Conservation (phyloP, 768 basidiomycete species). For the Mycena kentingensis region DNA sequence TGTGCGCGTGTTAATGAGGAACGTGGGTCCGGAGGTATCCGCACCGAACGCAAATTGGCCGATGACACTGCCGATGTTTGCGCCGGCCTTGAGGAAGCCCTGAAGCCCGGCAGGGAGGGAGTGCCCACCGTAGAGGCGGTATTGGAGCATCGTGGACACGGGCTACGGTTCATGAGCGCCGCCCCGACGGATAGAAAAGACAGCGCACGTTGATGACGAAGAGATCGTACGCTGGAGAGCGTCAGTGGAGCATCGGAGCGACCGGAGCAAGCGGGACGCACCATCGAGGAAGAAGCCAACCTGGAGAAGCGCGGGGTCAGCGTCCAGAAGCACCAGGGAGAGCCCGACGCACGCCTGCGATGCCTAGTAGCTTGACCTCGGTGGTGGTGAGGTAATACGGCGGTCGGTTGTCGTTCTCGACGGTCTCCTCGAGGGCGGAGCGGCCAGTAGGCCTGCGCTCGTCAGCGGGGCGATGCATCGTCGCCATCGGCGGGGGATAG, state of each 20-base stretch:
- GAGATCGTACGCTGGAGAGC: conserved; percentile 59
- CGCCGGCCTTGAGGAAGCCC: conserved; percentile 64
- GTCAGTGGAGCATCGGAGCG: neutral
- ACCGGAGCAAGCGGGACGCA: conserved; percentile 32
- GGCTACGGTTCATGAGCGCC: conserved; percentile 40
- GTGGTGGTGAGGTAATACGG: conserved; percentile 23
- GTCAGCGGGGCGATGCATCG: too few relatives aligned
- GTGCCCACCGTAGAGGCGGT: conserved; percentile 56
- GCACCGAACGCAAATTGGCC: conserved; percentile 66
- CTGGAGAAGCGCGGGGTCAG: conserved; percentile 30
- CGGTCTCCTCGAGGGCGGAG: conserved; percentile 1
- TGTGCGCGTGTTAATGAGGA: neutral
- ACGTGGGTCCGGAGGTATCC: neutral
- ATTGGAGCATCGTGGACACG: conserved; percentile 68
- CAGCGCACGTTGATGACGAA: conserved; percentile 66
- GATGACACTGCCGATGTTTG: conserved; percentile 74
- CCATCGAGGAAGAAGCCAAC: conserved; percentile 76
- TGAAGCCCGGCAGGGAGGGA: conserved; percentile 55
- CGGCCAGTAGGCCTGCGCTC: too few relatives aligned
- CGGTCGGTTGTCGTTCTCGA: conserved; percentile 12
- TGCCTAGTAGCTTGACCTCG: conserved; percentile 51
- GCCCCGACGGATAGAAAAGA: neutral
- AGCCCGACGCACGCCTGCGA: conserved; percentile 36
- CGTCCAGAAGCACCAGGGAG: neutral
- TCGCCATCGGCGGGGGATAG: too few relatives aligned